Percentiles rank a stretch among this genome's conserved stretches.
Conservation (phyloP, 768 basidiomycete species). For the Podaxis sp. region DNA sequence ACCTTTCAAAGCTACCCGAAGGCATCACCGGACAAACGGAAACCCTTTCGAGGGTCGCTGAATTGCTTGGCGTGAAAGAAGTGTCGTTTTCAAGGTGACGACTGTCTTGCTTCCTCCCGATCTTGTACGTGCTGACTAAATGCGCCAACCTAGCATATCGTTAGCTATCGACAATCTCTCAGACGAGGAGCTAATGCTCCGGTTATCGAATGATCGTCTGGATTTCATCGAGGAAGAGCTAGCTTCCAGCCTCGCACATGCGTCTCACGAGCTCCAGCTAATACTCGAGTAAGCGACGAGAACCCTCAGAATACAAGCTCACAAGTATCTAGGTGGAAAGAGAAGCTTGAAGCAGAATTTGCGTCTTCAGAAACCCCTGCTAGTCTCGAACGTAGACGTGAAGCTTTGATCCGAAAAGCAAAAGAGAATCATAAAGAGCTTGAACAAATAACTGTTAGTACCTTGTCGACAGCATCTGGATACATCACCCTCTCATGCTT, state of each 20-base stretch:
- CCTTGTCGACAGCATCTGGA: background rate
- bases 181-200: constrained; percentile 26
- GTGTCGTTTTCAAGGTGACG: constrained; percentile 33
- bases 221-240: constrained; percentile 37
- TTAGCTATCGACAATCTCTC: constrained; percentile 34
- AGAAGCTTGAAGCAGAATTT: constrained; percentile 24
- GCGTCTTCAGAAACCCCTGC: constrained; percentile 25
- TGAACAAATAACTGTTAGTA: constrained; percentile 29
- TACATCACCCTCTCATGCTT: background rate
- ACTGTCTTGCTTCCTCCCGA: background rate
- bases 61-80: constrained; percentile 33
- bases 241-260: constrained; percentile 27
- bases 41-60: constrained; percentile 24
- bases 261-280: constrained; percentile 34
- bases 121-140: background rate
- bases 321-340: constrained; percentile 32
- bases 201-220: constrained; percentile 32
- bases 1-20: constrained; percentile 12
- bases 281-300: constrained; percentile 33
- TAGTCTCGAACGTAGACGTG: constrained; percentile 36
- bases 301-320: background rate
- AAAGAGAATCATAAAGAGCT: constrained; percentile 46
- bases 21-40: constrained; percentile 23
- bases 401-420: constrained; percentile 41
- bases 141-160: constrained; percentile 30